These are phyloP conservation scores for Erigeron philadelphicus DNA, from an alignment of 140 eudicot genomes.

Conservation along the genomic window DNA sequence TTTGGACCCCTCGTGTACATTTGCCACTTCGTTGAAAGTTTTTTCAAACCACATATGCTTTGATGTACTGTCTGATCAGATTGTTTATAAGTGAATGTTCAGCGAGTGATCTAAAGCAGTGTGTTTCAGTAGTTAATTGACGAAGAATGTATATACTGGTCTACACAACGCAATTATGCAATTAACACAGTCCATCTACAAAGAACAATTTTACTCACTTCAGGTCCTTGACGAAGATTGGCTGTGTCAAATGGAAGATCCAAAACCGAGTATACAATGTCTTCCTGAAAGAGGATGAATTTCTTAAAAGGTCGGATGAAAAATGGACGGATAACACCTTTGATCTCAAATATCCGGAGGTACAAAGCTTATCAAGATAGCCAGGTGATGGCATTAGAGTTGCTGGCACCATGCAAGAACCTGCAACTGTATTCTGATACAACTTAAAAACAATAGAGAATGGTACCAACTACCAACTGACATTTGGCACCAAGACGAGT, in stretches of 20 bases:
- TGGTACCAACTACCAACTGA: no score
- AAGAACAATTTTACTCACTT: slow-evolving; percentile 38
- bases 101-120: background rate
- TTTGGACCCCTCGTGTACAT: background rate
- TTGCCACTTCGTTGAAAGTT: slow-evolving; percentile 1
- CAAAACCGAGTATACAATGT: slow-evolving; percentile 31
- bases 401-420: slow-evolving; percentile 43
- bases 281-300: slow-evolving; percentile 27
- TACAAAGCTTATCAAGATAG: slow-evolving; percentile 22
- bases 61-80: background rate
- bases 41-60: background rate
- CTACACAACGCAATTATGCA: background rate
- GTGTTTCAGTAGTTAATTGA: background rate
- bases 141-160: background rate
- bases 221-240: slow-evolving; percentile 28
- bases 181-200: background rate
- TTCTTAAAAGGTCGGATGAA: slow-evolving; percentile 23
- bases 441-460: no score
- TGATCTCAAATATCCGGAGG: slow-evolving; percentile 24
- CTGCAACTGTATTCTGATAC: slow-evolving; percentile 26
- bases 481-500: no score
- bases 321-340: slow-evolving; percentile 8
- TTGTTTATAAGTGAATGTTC: background rate
- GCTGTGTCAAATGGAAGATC: slow-evolving; percentile 31
- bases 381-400: slow-evolving; percentile 35